A percentile compares a stretch with the other conserved stretches of the same genome.
phyloP scores from a whole-genome alignment of 2,329 filamentous ascomycete species.

The Aureobasidium sp. region DNA sequence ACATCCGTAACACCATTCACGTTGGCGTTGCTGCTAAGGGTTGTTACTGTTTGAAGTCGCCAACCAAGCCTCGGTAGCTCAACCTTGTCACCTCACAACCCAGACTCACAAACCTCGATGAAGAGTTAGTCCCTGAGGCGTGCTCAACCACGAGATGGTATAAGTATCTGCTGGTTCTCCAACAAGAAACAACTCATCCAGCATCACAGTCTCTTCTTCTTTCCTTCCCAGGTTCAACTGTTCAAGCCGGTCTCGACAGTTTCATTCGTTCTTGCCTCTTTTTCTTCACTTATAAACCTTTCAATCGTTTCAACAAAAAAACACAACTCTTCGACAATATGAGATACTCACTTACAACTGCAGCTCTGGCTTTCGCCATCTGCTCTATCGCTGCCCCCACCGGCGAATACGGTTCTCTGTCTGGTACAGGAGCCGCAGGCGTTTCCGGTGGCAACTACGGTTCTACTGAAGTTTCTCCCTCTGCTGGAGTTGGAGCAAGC shows the following conservation, averaged over 20 bases:
- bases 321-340: slow-evolving; percentile 17
- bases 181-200: not conserved
- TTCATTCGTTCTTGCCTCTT: not conserved
- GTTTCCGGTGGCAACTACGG: slow-evolving; percentile 4
- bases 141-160: not conserved
- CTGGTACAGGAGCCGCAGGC: not conserved
- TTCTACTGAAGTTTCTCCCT: not conserved
- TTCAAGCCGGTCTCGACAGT: slow-evolving; percentile 12
- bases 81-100: not conserved
- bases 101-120: not conserved
- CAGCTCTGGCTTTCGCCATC: slow-evolving; percentile 24
- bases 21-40: not conserved
- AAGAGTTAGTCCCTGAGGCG: not conserved
- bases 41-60: not conserved
- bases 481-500: not conserved
- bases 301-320: not conserved
- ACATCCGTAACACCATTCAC: not conserved
- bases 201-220: not conserved
- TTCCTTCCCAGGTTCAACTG: not conserved
- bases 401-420: not conserved
- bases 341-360: slow-evolving; percentile 23
- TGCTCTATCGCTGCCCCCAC: slow-evolving; percentile 15
- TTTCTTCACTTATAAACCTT: not conserved
- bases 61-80: not conserved
- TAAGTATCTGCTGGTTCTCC: slow-evolving; percentile 5